These are phyloP conservation scores for Apiospora saccharicola DNA, from an alignment of 2,329 filamentous ascomycete species.

Conservation along the genomic window DNA sequence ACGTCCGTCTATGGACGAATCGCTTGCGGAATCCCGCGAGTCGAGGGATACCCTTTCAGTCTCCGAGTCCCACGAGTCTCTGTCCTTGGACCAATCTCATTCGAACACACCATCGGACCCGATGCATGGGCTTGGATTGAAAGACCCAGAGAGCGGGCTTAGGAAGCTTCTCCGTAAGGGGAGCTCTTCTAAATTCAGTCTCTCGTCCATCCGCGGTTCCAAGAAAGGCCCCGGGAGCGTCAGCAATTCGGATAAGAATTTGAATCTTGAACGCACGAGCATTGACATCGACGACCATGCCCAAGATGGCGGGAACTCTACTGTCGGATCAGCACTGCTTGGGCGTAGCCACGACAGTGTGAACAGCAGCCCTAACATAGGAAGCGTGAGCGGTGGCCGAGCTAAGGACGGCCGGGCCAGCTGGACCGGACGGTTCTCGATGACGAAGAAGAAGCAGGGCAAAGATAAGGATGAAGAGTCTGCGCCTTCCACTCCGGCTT, in stretches of 20 bases:
- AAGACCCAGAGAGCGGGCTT: conserved; percentile 64
- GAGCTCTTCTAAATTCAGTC: conserved; percentile 70
- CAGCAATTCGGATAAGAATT: conserved; percentile 64
- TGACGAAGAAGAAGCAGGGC: conserved; percentile 65
- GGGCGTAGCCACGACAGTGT: conserved; percentile 64
- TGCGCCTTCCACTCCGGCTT: conserved; percentile 33
- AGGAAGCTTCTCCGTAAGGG: conserved; percentile 70
- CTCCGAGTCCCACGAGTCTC: conserved; percentile 66
- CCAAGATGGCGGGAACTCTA: conserved; percentile 45
- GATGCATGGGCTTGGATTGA: conserved; percentile 48
- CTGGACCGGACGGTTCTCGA: conserved; percentile 60
- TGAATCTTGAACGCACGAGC: conserved; percentile 60
- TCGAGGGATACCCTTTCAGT: conserved; percentile 65
- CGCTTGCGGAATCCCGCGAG: conserved; percentile 59
- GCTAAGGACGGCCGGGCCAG: conserved; percentile 57
- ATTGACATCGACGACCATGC: conserved; percentile 65
- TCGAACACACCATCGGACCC: conserved; percentile 67
- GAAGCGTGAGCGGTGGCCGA: conserved; percentile 54
- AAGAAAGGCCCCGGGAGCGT: conserved; percentile 68
- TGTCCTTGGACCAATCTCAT: conserved; percentile 60
- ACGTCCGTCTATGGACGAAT: conserved; percentile 50
- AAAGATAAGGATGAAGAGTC: conserved; percentile 59
- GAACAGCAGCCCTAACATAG: conserved; percentile 63
- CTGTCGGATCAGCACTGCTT: conserved; percentile 36
- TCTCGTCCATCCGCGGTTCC: conserved; percentile 58